Percentiles rank a stretch among this genome's conserved stretches.
Conservation (phyloP, 768 basidiomycete genomes). For the Baorangia bicolor region DNA sequence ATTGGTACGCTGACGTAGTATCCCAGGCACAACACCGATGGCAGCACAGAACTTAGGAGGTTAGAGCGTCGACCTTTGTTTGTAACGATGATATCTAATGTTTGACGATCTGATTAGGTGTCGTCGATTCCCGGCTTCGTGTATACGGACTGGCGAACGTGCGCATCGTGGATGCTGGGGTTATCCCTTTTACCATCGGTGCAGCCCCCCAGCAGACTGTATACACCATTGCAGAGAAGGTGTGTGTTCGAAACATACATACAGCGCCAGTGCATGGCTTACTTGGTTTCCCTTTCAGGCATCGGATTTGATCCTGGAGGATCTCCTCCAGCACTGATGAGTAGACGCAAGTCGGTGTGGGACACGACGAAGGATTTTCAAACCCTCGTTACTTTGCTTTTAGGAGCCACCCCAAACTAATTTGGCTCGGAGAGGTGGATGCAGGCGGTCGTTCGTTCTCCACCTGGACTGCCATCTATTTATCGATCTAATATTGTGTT, state of each 20-base stretch:
- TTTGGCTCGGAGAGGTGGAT: no score
- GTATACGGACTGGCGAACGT: not conserved
- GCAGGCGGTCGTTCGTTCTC: not conserved
- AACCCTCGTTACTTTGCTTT: not conserved
- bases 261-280: not conserved
- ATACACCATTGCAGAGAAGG: not conserved
- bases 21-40: conserved; percentile 1
- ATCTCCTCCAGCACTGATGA: not conserved
- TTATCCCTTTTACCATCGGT: not conserved
- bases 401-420: not conserved
- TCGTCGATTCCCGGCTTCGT: not conserved
- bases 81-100: not conserved
- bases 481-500: no score
- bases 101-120: not conserved
- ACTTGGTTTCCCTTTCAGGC: not conserved
- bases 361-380: not conserved
- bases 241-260: not conserved
- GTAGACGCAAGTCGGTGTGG: not conserved
- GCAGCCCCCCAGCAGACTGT: not conserved
- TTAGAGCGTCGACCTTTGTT: not conserved
- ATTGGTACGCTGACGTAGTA: not conserved
- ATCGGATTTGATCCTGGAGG: not conserved
- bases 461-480: no score
- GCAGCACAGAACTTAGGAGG: not conserved
- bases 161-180: not conserved